Percentiles rank a stretch among this genome's conserved stretches.
These are phyloP conservation scores for Schoenoplectus tabernaemontani DNA, from an alignment of 202 grass and related monocot genomes.

Conservation along the genomic window DNA sequence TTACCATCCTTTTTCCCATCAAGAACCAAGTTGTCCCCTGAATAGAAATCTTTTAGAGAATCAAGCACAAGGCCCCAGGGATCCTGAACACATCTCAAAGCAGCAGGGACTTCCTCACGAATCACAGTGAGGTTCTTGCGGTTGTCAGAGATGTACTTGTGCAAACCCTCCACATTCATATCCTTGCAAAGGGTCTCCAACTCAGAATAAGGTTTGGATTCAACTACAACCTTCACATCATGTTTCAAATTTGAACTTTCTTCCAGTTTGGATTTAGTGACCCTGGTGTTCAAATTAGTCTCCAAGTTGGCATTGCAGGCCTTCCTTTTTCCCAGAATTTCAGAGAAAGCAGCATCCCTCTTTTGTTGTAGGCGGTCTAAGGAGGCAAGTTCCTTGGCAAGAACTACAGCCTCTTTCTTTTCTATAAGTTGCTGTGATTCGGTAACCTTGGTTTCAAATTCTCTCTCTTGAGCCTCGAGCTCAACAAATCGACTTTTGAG, in stretches of 20 bases:
- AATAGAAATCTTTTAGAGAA: constrained; percentile 75
- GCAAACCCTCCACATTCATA: constrained; percentile 83
- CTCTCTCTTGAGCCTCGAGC: constrained; percentile 63
- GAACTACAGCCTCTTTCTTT: constrained; percentile 57
- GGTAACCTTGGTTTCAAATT: constrained; percentile 41
- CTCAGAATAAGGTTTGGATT: constrained; percentile 54
- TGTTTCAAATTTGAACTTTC: not conserved
- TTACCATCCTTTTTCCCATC: constrained; percentile 94
- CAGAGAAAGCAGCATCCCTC: constrained; percentile 61
- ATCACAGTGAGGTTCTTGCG: constrained; percentile 73
- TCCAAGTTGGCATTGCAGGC: constrained; percentile 29
- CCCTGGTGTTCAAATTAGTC: constrained; percentile 23
- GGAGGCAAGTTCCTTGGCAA: constrained; percentile 70
- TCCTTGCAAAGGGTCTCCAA: constrained; percentile 58
- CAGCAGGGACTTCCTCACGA: constrained; percentile 75
- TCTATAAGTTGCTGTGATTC: constrained; percentile 55
- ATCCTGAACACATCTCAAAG: constrained; percentile 48
- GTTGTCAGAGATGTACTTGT: constrained; percentile 90
- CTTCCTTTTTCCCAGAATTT: constrained; percentile 68
- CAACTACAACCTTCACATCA: constrained; percentile 25
- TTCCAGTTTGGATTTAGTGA: constrained; percentile 16
- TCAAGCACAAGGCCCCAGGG: constrained; percentile 59
- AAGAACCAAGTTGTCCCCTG: constrained; percentile 57
- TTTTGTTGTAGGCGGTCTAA: constrained; percentile 81
- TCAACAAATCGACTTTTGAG: constrained; percentile 70